Base-by-base conservation (phyloP, 148 eudicot species). In the Pharnaceum exiguum region DNA sequence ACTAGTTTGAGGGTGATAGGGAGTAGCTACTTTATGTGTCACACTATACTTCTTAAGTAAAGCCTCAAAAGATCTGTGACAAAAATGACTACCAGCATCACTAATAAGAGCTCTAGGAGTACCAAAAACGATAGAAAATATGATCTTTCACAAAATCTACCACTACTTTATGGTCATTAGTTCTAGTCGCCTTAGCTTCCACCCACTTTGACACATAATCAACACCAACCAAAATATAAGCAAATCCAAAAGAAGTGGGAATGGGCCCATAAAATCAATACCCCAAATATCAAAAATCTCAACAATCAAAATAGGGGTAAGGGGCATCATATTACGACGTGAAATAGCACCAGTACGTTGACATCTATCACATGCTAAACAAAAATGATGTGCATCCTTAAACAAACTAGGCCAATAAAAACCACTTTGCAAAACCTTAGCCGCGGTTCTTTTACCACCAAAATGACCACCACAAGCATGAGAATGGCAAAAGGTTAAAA, bases 141-240 rank as follows among this genome's bases (percentile, higher is more conserved):
- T 57, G 24, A 26, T 57, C 49, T 57, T 57, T 57, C 17, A 57
- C 49, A 42, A 57, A 57, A 1, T 42, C 10, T 21, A 57, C 18
- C 19, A 57, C 50, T 11, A 57, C 62, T 21, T 39, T 57, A 42
- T 39, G 35, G 21, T 57, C 35, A 17, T 52, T 52, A 8, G 39
- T 52, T 13, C 23, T 15, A 7, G 49, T 39, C 3, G 50, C 49
- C 4, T 4, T 18, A 33, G 35, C 42, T 13, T 54, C 42, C 1
- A 54, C 59, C 59, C 59, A 54, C 26, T 55, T 55, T 0, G 25
- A 55, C 28, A 55, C 27, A 35, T n/a, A 35, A 55, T 55, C 26
- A 15, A 33, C 36, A 36, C 13, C 39, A 15, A 33, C 28, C n/a
- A 35, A 55, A n/a, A 35, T 35, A 35, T 5, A 35, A 12, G 6